These are phyloP conservation scores for Pterocarpus macrocarpus DNA, from an alignment of 306 rosid genomes.

Conservation along the genomic window DNA sequence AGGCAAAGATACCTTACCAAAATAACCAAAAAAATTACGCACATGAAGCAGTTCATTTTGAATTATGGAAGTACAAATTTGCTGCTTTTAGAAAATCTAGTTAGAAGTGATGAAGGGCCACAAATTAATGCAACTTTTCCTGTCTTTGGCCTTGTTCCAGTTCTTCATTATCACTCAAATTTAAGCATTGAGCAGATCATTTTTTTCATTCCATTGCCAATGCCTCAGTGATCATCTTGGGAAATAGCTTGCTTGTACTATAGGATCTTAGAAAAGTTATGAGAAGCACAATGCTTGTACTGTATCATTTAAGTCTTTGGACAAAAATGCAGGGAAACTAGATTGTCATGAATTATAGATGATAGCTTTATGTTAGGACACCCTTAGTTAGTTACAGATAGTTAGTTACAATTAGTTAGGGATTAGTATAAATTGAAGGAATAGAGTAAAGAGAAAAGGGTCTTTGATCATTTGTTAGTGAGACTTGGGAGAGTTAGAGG, in stretches of 20 bases:
- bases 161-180: conserved; percentile 44
- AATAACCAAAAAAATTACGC: conserved; percentile 31
- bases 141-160: conserved; percentile 43
- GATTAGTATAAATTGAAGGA: too few relatives aligned
- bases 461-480: too few relatives aligned
- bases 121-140: conserved; percentile 50
- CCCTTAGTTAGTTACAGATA: too few relatives aligned
- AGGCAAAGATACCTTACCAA: conserved; percentile 45
- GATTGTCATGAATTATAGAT: conserved; percentile 43
- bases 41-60: conserved; percentile 48
- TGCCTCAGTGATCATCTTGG: conserved; percentile 41
- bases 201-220: conserved; percentile 26
- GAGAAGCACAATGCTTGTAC: conserved; percentile 53
- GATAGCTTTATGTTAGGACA: conserved; percentile 15
- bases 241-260: conserved; percentile 38
- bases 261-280: conserved; percentile 38
- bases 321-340: conserved; percentile 45
- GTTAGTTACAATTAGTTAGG: too few relatives aligned
- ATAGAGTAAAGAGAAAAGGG: too few relatives aligned
- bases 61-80: conserved; percentile 34
- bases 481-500: too few relatives aligned
- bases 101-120: conserved; percentile 33
- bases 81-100: conserved; percentile 50
- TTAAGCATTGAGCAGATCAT: conserved; percentile 37
- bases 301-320: conserved; percentile 50